Evolutionary conservation across 2,329 filamentous ascomycete species (phyloP), one percentile per base, ranked within the genome.

Genomic region (Pestalotiopsis sp.): DNA sequence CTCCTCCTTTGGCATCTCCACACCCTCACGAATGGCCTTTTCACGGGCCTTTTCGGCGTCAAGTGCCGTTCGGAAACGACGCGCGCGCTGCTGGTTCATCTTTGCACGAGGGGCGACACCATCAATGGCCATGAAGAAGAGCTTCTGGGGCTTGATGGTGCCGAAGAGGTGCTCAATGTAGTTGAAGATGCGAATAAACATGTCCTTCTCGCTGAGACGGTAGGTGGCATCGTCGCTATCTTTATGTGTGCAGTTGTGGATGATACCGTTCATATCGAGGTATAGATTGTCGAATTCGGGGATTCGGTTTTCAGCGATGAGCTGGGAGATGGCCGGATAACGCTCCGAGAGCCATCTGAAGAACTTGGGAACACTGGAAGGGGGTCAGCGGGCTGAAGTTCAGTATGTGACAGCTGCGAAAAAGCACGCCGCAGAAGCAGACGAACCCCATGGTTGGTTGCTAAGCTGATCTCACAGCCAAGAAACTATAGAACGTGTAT

Each of bases 101-200:
- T 99, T 99, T 75, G 96, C 96, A 76, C 96, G 92, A 20, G 96
- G 97, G 25, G 96, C 96, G 71, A 99, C 97, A 76, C 96, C 96
- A 78, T 99, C 96, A 73, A 99, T 96, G 65, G 96, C 97, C 96
- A 99, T 99, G 86, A 98, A 99, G 84, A 99, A 99, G 45, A 99
- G 89, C 85, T 98, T 92, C 83, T 97, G 95, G 13, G 96, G 96
- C 82, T 98, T 98, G 79, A 99, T 99, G 82, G 98, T 99, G 75
- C 95, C 95, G 81, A 97, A 99, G 66, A 99, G 83, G 83, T 99
- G 96, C 82, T 99, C 96, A 73, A 99, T 99, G 81, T 99, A 99
- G 83, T 98, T 98, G 89, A 99, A 99, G 77, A 99, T 99, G 69
- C 94, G 93, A 74, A 99, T 98, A 79, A 99, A 99, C 96, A 99